These are phyloP conservation scores for Schwanniomyces vanrijiae DNA, from an alignment of 805 yeast genomes.

Conservation along the genomic window DNA sequence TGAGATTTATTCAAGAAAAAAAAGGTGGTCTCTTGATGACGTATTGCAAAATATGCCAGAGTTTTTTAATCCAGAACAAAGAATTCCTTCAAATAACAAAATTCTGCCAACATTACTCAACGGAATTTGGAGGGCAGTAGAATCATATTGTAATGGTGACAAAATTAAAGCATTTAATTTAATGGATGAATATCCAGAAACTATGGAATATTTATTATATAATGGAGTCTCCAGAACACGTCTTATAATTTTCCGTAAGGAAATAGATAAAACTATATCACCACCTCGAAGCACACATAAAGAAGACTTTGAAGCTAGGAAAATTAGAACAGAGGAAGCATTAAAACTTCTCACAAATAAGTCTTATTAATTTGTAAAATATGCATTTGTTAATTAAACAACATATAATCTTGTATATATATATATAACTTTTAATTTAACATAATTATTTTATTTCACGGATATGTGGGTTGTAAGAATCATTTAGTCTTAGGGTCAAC, in stretches of 20 bases:
- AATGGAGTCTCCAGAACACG: constrained; percentile 18
- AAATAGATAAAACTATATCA: constrained; percentile 19
- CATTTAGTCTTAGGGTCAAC: constrained; percentile 18
- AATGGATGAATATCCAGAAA: constrained; percentile 34
- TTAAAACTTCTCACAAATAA: constrained; percentile 12
- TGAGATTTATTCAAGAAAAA: constrained; percentile 4
- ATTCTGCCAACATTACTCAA: constrained; percentile 17
- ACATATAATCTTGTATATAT: constrained; percentile 6
- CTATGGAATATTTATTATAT: constrained; percentile 28
- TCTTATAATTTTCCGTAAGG: constrained; percentile 19
- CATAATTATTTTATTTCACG: not conserved
- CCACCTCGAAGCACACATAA: constrained; percentile 13
- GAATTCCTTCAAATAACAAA: constrained; percentile 20
- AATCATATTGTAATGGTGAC: constrained; percentile 15
- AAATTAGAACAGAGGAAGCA: constrained; percentile 23
- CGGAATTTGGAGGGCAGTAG: constrained; percentile 15
- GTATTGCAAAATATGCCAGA: constrained; percentile 22
- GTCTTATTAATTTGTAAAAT: not conserved
- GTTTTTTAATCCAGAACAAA: constrained; percentile 32
- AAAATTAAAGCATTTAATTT: constrained; percentile 21
- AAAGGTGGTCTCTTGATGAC: constrained; percentile 9
- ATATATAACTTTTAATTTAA: constrained; percentile 2
- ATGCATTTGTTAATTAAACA: constrained; percentile 5
- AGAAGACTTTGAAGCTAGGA: constrained; percentile 22
- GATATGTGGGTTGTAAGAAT: not conserved